Evolutionary conservation across 805 yeast genomes (phyloP).

Genomic region (Isabelozyma pseudorhagii): DNA sequence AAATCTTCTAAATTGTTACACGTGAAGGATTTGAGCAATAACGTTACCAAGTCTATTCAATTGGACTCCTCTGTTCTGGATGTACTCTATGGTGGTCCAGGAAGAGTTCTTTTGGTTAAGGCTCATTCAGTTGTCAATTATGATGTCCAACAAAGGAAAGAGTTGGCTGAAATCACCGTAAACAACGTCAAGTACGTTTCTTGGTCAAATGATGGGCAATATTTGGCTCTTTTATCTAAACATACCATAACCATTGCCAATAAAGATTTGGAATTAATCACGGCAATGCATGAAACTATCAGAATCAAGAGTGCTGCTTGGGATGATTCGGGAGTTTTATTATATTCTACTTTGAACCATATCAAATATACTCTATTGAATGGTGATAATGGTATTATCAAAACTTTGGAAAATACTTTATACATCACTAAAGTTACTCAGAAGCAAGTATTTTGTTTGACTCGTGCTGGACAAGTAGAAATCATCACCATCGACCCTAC

Average conservation of each 20-base stretch:
- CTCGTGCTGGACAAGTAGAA: conserved; percentile 82
- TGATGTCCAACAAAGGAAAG: conserved; percentile 91
- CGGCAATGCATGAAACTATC: conserved; percentile 93
- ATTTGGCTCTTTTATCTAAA: conserved; percentile 83
- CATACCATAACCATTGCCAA: conserved; percentile 89
- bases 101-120: conserved; percentile 75
- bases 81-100: conserved; percentile 77
- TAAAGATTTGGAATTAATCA: conserved; percentile 69
- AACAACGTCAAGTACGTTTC: conserved; percentile 81
- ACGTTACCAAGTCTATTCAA: conserved; percentile 76
- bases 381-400: conserved; percentile 93
- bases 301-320: conserved; percentile 96
- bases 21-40: conserved; percentile 78
- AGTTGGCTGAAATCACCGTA: conserved; percentile 62
- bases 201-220: conserved; percentile 87
- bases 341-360: conserved; percentile 93
- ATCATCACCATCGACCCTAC: conserved; percentile 85
- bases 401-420: conserved; percentile 84
- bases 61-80: conserved; percentile 67
- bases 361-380: conserved; percentile 89
- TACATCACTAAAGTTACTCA: conserved; percentile 75
- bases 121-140: conserved; percentile 69
- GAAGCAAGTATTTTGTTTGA: conserved; percentile 72
- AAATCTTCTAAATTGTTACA: conserved; percentile 65
- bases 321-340: conserved; percentile 90